Base-by-base conservation (phyloP, 2,329 filamentous ascomycete species). In the Rosellinia necatrix region DNA sequence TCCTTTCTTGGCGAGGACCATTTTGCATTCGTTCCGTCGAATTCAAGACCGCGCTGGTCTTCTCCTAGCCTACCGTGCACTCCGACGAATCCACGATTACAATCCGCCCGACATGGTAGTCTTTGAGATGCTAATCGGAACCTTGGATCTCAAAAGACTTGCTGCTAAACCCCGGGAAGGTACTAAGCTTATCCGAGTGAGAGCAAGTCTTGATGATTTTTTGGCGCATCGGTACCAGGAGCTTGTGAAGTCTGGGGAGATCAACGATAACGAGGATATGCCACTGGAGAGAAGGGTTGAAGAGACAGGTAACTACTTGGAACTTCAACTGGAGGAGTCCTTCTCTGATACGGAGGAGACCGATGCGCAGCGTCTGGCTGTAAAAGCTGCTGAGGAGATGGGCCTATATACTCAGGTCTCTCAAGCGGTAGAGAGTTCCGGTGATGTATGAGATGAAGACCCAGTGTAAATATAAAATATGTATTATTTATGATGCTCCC, bases 21-120 rank as follows among this genome's bases (percentile, higher is more conserved):
- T 81, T 15, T 66, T 81, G 10, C 79, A 81, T 64, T 78, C 78
- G 1, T 81, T 81, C 68, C 78, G 78, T 41, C 75, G 75, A 25
- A 63, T 80, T 3, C 61, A 71, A 21, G 79, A 82, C 59, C 63
- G 66, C n/a, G 63, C 71, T 4, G 79, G 79, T 41, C 70, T 81
- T 47, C 64, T 81, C 37, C 71, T 80, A 5, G 77, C 79, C 7
- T 72, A 80, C 42, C 71, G 74, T 22, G 71, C 74, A 17, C 70
- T 82, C 22, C 73, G 73, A 37, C 71, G 75, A 29, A 50, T 75
- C 3, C 79, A 81, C 58, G 62, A 70, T 24, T 81, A 78, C 62
- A 58, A 72, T 3, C 77, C 77, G 2, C 66, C 78, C 0, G 78
- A 81, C 53, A 69, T 74, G 12, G 71, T 81, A 49, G 75, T 75